These are phyloP conservation scores for Panicum virgatum DNA, from an alignment of 202 grass and related monocot genomes.

Conservation along the genomic window DNA sequence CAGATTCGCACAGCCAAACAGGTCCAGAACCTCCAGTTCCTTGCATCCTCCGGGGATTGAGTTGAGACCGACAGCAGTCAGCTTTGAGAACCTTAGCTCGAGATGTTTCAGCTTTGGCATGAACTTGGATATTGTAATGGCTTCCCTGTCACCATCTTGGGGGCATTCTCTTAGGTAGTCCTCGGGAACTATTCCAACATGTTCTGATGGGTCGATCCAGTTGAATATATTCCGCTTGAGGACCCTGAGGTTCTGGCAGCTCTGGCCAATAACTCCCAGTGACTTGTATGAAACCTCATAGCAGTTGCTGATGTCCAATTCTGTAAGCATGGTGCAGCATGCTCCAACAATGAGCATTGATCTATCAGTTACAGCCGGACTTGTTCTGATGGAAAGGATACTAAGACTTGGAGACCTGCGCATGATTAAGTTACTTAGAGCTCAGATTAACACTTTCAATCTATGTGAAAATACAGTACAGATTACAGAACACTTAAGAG, in stretches of 20 bases:
- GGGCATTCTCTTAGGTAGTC: conserved; percentile 80
- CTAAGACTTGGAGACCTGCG: conserved; percentile 64
- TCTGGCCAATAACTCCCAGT: conserved; percentile 71
- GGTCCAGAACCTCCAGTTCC: conserved; percentile 70
- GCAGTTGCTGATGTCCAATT: conserved; percentile 93
- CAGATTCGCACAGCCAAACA: conserved; percentile 79
- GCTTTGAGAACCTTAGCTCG: conserved; percentile 79
- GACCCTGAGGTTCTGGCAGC: conserved; percentile 63
- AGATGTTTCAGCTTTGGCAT: conserved; percentile 85
- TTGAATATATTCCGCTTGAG: conserved; percentile 81
- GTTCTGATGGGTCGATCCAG: conserved; percentile 85
- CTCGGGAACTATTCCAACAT: conserved; percentile 66
- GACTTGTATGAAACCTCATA: conserved; percentile 77
- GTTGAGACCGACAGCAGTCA: conserved; percentile 55
- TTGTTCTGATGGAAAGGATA: conserved; percentile 78
- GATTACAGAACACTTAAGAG: neutral
- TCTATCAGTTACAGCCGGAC: conserved; percentile 56
- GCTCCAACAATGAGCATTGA: conserved; percentile 63
- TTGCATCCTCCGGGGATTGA: conserved; percentile 65
- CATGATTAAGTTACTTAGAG: conserved; percentile 25
- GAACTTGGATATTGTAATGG: conserved; percentile 65
- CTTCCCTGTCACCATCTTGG: conserved; percentile 82
- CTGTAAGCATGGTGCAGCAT: conserved; percentile 59
- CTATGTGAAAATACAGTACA: neutral
- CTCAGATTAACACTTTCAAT: neutral